Base-by-base conservation (phyloP, 495 filamentous ascomycete genomes). In the Neurospora sp. region DNA sequence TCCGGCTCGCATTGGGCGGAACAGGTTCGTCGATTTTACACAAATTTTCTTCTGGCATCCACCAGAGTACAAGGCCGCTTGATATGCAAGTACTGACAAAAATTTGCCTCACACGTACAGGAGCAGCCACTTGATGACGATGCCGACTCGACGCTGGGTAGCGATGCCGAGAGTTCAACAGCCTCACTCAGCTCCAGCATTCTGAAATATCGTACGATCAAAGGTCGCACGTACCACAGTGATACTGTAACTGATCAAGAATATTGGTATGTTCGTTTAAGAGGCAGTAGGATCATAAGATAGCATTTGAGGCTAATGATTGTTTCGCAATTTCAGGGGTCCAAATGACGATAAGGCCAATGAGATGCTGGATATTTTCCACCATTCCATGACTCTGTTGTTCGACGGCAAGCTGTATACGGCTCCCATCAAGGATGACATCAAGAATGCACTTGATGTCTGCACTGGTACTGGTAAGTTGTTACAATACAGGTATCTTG, bases 331-430 rank as follows among this genome's bases (percentile, higher is more conserved):
- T 10, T 76, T 75, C 69, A 74, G 84, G 83, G 77, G 76, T 0
- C 78, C 79, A 10, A 80, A 80, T 54, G 79, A 80, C 40, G 79
- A 78, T 16, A 78, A 54, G 10, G 78, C 79, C 42, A 83, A 82
- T 70, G 81, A 83, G 42, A 80, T 77, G 9, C 71, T 75, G 70
- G 80, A 82, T 62, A 81, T 81, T 73, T 79, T 76, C 42, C 77
- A 78, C 23, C 74, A 78, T 20, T 40, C 9, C n/a, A 8, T 70
- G 11, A 72, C 73, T 1, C 31, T 81, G n/a, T 72, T 87, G 20
- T 81, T 89, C 1, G 86, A 85, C 35, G 88, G 88, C 18, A 84
- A 84, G 62, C 82, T 90, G 5, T 85, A 85, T 74, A 80, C 87
- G 2, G 87, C 90, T 0, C 90, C 90, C 18, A 18, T 70, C 37